phyloP scores from a whole-genome alignment of 192 early-diverging fungal genomes.

The Backusella circina region DNA sequence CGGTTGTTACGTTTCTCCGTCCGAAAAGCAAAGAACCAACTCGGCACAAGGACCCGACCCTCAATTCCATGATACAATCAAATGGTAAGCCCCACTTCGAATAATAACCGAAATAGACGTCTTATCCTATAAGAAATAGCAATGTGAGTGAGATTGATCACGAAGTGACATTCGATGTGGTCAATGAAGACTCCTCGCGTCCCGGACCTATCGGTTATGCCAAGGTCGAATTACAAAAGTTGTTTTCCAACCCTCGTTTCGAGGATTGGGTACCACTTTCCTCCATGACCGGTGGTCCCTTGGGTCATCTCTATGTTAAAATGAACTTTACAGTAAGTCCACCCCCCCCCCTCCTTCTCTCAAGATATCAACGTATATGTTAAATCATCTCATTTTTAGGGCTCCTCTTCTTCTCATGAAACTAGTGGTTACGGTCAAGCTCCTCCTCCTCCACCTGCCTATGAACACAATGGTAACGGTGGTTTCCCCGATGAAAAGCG shows the following conservation, averaged over 20 bases:
- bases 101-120: too few relatives aligned
- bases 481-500: not conserved
- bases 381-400: too few relatives aligned
- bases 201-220: constrained; percentile 22
- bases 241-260: not conserved
- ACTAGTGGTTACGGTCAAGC: not conserved
- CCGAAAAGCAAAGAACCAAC: constrained; percentile 32
- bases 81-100: constrained; percentile 11
- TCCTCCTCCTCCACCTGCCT: not conserved
- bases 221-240: not conserved
- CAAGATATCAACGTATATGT: too few relatives aligned
- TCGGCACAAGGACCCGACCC: constrained; percentile 20
- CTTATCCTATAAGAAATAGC: not conserved
- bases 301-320: constrained; percentile 4
- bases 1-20: constrained; percentile 25
- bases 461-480: not conserved
- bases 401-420: not conserved
- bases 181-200: constrained; percentile 26
- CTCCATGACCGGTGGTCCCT: not conserved
- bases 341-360: too few relatives aligned
- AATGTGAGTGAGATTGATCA: constrained; percentile 12
- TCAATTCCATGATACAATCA: constrained; percentile 28
- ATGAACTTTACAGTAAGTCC: constrained; percentile 2
- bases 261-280: constrained; percentile 1
- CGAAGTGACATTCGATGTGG: constrained; percentile 20